Evolutionary conservation across 139 green algal genomes (phyloP), one percentile per base, ranked within the genome.

Genomic region (Coelastrella sp.): DNA sequence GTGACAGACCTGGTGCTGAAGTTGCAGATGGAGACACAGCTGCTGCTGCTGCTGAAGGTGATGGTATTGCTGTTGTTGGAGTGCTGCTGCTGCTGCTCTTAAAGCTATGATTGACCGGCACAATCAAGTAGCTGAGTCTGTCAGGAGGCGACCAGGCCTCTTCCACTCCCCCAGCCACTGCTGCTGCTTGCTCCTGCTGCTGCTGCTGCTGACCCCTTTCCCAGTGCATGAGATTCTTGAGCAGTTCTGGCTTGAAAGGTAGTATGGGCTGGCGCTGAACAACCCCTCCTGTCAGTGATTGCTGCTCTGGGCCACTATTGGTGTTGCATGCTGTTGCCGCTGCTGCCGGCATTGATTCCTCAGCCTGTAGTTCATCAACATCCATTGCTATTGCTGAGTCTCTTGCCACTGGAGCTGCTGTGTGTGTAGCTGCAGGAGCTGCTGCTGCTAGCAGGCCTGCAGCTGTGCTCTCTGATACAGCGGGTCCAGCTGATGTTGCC

Each of bases 61-160:
- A 24, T 72, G 57, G 56, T 61, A 11, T 19, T 24, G 25, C 17
- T 17, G n/a, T 65, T 76, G 15, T 25, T 27, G 68, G 15, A 58
- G 1, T 58, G 58, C 83, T 72, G 49, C 72, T 35, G 25, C 49
- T 83, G 72, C 72, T 89, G 85, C 56, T 84, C 14, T 12, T 79
- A 61, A 17, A 72, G 76, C 10, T 72, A 59, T 22, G 5, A 6
- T 8, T 84, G 35, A 90, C 9, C 19, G 78, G 87, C 35, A 90
- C 84, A 61, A 88, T 82, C 20, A 88, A 68, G 68, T 72, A 88
- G 84, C 84, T 85, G 6, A 84, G 20, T 8, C 24, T n/a, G 35
- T 86, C 76, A 56, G 78, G 87, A 12, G 76, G 35, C 11, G 60
- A 15, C 61, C 76, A 90, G 20, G 70, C 20, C 25, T 80, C 15